A percentile compares a stretch with the other conserved stretches of the same genome.
Evolutionary conservation across 495 filamentous ascomycete genomes (phyloP).

Genomic region (Hyaloscypha bicolor): DNA sequence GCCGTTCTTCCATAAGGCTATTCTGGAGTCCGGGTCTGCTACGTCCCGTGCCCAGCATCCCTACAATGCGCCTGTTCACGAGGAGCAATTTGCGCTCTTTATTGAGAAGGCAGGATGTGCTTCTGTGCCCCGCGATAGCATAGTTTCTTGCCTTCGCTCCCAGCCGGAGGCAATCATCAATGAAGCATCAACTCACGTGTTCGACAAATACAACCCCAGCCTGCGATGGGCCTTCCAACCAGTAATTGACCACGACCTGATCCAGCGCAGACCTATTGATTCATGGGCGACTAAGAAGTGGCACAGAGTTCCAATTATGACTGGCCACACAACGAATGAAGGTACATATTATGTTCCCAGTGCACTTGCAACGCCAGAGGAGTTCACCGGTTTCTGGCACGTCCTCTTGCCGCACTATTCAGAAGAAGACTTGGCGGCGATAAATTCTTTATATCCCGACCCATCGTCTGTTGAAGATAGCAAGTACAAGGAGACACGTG

Average conservation of each 20-base stretch:
- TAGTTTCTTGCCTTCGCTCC: conserved; percentile 54
- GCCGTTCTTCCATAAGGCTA: conserved; percentile 58
- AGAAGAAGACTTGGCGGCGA: conserved; percentile 45
- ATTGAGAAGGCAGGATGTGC: conserved; percentile 44
- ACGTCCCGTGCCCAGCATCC: conserved; percentile 60
- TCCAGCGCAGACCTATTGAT: conserved; percentile 57
- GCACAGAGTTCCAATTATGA: conserved; percentile 61
- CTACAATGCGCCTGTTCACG: conserved; percentile 59
- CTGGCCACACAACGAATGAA: conserved; percentile 65
- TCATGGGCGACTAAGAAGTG: conserved; percentile 55
- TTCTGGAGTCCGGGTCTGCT: conserved; percentile 65
- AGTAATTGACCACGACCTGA: conserved; percentile 60
- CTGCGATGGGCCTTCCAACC: conserved; percentile 70
- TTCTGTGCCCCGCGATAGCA: conserved; percentile 39
- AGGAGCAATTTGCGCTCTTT: conserved; percentile 60
- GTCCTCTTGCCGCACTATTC: conserved; percentile 56
- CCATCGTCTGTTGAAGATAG: conserved; percentile 39
- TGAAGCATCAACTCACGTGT: conserved; percentile 52
- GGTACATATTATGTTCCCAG: conserved; percentile 60
- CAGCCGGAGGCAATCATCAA: conserved; percentile 49
- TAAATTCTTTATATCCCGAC: conserved; percentile 61
- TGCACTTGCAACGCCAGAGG: conserved; percentile 42
- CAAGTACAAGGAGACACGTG: conserved; percentile 41
- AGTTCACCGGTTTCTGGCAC: conserved; percentile 58
- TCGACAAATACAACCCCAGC: conserved; percentile 51